These are phyloP conservation scores for Leptosphaerulina australis DNA, from an alignment of 2,329 filamentous ascomycete species.

Conservation along the genomic window DNA sequence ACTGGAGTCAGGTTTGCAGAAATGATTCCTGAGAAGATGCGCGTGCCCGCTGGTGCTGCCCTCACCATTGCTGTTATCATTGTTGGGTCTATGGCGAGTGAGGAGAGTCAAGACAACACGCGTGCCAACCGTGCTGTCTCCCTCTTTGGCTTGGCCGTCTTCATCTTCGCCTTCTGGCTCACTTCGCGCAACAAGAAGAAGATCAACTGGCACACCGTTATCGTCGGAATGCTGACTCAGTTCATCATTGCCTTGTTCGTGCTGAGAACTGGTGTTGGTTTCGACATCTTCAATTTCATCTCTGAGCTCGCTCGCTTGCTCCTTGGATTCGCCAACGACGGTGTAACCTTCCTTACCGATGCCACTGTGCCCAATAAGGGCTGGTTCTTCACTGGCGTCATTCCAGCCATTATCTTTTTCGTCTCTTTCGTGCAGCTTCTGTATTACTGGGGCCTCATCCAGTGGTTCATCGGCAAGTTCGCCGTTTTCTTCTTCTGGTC, in stretches of 20 bases:
- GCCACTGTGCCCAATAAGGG: constrained; percentile 48
- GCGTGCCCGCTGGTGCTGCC: constrained; percentile 66
- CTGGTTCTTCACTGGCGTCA: constrained; percentile 78
- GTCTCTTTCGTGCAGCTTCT: constrained; percentile 87
- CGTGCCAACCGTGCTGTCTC: constrained; percentile 80
- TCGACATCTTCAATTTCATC: constrained; percentile 89
- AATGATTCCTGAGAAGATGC: constrained; percentile 69
- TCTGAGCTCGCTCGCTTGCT: constrained; percentile 74
- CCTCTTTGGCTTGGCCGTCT: constrained; percentile 76
- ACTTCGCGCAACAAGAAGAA: constrained; percentile 73
- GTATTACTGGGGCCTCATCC: constrained; percentile 79
- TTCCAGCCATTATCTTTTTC: constrained; percentile 97
- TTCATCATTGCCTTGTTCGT: constrained; percentile 91
- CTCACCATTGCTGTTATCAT: constrained; percentile 74
- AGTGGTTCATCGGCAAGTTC: constrained; percentile 90
- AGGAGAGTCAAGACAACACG: constrained; percentile 76
- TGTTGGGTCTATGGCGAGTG: constrained; percentile 76
- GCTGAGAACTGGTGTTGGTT: constrained; percentile 77
- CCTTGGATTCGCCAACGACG: constrained; percentile 75
- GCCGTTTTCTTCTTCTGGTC: constrained; percentile 91
- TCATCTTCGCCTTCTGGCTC: constrained; percentile 68
- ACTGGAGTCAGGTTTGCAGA: constrained; percentile 65
- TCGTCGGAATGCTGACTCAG: constrained; percentile 86
- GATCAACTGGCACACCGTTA: constrained; percentile 62
- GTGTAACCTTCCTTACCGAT: constrained; percentile 73